These are phyloP conservation scores for Corylus americana DNA, from an alignment of 306 rosid genomes.

Conservation along the genomic window DNA sequence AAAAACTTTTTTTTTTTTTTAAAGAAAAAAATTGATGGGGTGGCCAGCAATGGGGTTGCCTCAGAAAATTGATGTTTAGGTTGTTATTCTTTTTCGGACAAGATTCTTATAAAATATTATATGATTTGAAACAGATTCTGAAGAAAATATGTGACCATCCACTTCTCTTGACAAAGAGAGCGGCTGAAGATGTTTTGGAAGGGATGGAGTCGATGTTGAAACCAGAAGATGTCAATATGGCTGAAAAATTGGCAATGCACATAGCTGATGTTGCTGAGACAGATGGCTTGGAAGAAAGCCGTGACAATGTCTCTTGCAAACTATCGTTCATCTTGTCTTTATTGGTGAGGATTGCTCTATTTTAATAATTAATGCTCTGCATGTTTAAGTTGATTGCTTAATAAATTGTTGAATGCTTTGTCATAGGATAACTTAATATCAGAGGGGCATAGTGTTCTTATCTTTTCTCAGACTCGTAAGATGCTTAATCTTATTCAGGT, in stretches of 20 bases:
- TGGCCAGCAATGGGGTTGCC: not conserved
- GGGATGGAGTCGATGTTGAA: conserved; percentile 74
- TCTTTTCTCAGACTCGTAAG: conserved; percentile 95
- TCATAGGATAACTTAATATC: conserved; percentile 68
- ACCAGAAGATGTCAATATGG: conserved; percentile 68
- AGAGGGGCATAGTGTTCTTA: conserved; percentile 79
- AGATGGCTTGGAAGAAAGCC: conserved; percentile 56
- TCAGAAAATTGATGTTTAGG: not conserved
- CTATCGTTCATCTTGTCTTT: conserved; percentile 75
- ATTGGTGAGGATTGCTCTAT: conserved; percentile 52
- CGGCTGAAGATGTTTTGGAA: conserved; percentile 90
- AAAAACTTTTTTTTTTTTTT: too few relatives aligned
- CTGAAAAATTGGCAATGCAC: conserved; percentile 73
- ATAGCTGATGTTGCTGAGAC: conserved; percentile 74
- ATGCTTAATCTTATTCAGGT: conserved; percentile 97
- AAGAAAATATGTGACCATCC: conserved; percentile 96
- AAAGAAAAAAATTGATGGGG: too few relatives aligned
- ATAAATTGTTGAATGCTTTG: conserved; percentile 14
- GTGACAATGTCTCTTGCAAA: conserved; percentile 75
- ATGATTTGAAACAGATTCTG: conserved; percentile 57
- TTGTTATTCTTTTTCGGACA: not conserved
- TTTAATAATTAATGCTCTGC: conserved; percentile 9
- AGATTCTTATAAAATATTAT: conserved; percentile 15
- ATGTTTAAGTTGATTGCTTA: conserved; percentile 18
- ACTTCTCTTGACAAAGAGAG: conserved; percentile 83